Conservation (phyloP, 208 protist species). For the Vickermania ingenoplastis region DNA sequence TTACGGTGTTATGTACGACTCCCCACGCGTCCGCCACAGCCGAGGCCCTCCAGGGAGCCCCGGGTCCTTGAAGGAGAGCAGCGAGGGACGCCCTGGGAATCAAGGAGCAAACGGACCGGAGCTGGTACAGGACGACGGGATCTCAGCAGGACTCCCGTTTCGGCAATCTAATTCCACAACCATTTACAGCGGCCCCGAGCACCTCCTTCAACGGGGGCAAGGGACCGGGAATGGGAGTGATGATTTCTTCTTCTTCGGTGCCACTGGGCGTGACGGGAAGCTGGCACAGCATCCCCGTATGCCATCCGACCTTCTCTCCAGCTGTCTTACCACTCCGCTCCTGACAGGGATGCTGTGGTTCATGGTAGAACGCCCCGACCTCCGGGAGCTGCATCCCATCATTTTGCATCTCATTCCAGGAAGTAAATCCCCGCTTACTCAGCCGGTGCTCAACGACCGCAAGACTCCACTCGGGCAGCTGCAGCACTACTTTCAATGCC, state of each 20-base stretch:
- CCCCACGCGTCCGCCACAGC: no score
- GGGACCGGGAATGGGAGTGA: constrained; percentile 11
- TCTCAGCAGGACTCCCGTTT: neutral
- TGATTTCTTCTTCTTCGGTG: constrained; percentile 82
- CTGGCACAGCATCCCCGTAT: constrained; percentile 46
- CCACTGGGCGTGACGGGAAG: constrained; percentile 24
- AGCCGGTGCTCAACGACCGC: constrained; percentile 55
- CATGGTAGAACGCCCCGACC: constrained; percentile 40
- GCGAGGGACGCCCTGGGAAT: no score
- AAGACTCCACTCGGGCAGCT: constrained; percentile 95
- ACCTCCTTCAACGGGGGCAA: neutral
- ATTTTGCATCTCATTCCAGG: constrained; percentile 70
- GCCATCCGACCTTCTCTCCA: constrained; percentile 95
- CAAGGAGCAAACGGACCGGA: neutral
- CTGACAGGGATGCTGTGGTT: constrained; percentile 94
- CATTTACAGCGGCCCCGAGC: neutral
- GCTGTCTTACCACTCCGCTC: constrained; percentile 98
- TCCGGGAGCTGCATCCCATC: constrained; percentile 57
- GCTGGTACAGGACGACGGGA: neutral
- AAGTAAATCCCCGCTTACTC: neutral
- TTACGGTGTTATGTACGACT: neutral
- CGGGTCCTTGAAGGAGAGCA: neutral
- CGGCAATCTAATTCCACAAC: no score
- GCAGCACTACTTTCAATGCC: constrained; percentile 98
- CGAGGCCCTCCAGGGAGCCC: no score